Evolutionary conservation across 2,329 filamentous ascomycete genomes (phyloP), one percentile per base, ranked within the genome.

Genomic region (Aspergillus sp.): DNA sequence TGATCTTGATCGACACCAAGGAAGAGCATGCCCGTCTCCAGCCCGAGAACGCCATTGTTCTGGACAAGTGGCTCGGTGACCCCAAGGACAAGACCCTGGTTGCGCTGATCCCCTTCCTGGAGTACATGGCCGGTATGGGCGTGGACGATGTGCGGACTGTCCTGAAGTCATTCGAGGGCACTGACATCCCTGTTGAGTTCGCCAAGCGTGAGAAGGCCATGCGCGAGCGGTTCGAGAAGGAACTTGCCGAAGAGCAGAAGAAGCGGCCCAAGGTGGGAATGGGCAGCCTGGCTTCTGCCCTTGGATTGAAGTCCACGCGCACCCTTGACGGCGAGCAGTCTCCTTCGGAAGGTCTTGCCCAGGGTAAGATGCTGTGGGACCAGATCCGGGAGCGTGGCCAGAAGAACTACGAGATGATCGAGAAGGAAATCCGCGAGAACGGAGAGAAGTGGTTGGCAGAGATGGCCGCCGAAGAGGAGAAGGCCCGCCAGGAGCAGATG

Each of bases 341-440:
- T 61, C 81, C 88, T 1, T 80, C 82, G 2, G 90, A 95, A 68
- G 90, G 89, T 11, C 83, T 94, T 56, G 86, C 88, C 2, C 86
- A 96, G 73, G 94, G 93, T 64, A 99, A 97, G 82, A 96, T 97
- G 90, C 79, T 96, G 60, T 91, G 92, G 74, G 94, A 99, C 68
- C 86, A 95, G 71, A 91, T 94, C 47, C 86, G 94, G 46, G 94
- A 99, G 76, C 83, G 91, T 46, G 94, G 94, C 32, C 89, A 92
- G 75, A 87, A 87, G 71, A 88, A 92, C 73, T 99, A 97, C 74
- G 84, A 95, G 77, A 76, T 86, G 61, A 81, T 97, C 56, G 93
- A 97, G 73, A 87, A 86, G 74, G 88, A 96, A 76, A 95, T 99
- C 63, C 82, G 88, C 44, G 88, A 95, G 72, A 94, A 97, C 68